Evolutionary conservation across 257 asterid species (phyloP).

Genomic region (Parsonsia alboflavescens): DNA sequence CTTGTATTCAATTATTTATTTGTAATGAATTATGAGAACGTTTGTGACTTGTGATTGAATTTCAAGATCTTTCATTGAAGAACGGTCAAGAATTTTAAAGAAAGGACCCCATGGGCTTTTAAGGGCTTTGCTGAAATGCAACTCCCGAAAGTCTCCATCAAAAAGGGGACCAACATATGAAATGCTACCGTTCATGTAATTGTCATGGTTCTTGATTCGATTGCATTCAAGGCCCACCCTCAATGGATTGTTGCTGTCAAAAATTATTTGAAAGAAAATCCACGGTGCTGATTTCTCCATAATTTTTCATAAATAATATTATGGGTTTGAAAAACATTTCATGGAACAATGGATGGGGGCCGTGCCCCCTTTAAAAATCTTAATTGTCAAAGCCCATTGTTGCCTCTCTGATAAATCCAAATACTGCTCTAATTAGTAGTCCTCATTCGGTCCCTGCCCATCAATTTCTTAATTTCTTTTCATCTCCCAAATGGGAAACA

Average conservation of each 20-base stretch:
- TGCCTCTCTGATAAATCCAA: not conserved
- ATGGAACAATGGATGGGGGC: not conserved
- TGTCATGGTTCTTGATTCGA: not conserved
- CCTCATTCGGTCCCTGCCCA: conserved; percentile 3
- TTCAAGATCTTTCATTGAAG: not conserved
- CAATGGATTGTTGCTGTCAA: not conserved
- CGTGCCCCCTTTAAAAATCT: too few relatives aligned
- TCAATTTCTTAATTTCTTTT: not conserved
- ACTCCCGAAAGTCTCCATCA: not conserved
- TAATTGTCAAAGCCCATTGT: not conserved
- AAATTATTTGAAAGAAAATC: not conserved
- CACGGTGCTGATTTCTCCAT: not conserved
- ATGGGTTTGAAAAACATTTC: not conserved
- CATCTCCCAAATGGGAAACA: not conserved
- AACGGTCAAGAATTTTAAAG: not conserved
- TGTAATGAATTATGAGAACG: too few relatives aligned
- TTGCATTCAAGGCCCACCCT: not conserved
- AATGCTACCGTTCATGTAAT: too few relatives aligned
- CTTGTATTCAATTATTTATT: not conserved
- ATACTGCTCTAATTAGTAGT: not conserved
- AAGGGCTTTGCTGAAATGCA: not conserved
- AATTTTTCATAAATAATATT: too few relatives aligned
- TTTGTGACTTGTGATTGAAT: too few relatives aligned
- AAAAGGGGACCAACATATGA: not conserved
- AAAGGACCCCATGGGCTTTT: not conserved